Base-by-base conservation (phyloP, 2,329 filamentous ascomycete genomes). In the Epichloe sylvatica region DNA sequence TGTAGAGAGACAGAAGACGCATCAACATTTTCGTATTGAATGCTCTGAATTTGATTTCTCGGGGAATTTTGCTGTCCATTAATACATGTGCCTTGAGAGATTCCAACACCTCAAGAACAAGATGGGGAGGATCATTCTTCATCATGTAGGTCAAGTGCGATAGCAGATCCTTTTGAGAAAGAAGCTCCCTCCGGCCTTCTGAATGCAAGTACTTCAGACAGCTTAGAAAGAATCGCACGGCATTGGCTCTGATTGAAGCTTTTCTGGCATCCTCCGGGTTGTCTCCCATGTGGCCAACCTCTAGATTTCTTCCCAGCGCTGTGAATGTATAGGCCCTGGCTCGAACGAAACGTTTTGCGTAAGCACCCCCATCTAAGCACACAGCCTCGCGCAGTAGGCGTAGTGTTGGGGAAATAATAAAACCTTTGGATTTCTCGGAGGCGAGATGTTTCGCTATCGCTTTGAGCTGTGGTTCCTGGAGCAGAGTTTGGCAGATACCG, bases 301-400 rank as follows among this genome's bases (percentile, higher is more conserved):
- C 81, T 47, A 98, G 77, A 57, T 94, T 94, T 47, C 86, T 76
- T 5, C 86, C 83, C 3, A 98, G 70, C 6, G 83, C 82, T 58
- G 88, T 84, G 51, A 94, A 83, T 0, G 87, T 92, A 52, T 80
- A 82, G 57, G 87, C 81, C 56, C 88, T 78, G 34, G 82, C 81
- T 47, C 84, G 76, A 63, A 94, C 94, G 35, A 96, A 74, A 43
- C 82, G 75, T 56, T 80, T 82, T 30, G 90, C 87, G 49, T 89
- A 75, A 40, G 80, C 78, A 13, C 92, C 94, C 89, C 89, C 89
- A 65, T 97, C 90, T 55, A 95, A 84, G 49, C 75, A 81, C 15
- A 87, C 79, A n/a, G 90, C 76, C 67, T 98, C 91, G 47, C 83
- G 86, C 52, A 98, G 75, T 47, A 98, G 70, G 50, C 91, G 81